phyloP scores from a whole-genome alignment of 139 green algal species.

The Micractinium conductrix region DNA sequence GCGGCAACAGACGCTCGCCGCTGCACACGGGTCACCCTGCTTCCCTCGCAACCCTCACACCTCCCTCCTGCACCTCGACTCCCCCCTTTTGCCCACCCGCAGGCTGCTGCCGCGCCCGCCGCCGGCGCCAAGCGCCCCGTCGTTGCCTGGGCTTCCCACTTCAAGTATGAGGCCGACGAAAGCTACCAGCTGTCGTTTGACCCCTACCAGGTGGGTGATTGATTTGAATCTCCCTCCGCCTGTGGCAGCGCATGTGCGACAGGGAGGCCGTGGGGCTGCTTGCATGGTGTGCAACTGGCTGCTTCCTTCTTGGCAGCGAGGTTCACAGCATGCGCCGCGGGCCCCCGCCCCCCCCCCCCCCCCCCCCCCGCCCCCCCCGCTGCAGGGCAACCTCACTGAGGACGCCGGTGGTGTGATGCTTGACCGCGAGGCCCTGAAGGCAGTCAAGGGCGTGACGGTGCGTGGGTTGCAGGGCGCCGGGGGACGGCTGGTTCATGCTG shows the following conservation, averaged over 20 bases:
- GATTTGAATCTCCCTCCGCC: no score
- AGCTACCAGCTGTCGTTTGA: slow-evolving; percentile 43
- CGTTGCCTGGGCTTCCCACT: slow-evolving; percentile 48
- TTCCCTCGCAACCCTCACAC: no score
- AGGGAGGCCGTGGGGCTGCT: no score
- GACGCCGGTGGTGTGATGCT: slow-evolving; percentile 60
- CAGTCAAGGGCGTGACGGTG: slow-evolving; percentile 13
- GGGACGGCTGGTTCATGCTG: background rate
- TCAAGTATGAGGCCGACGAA: slow-evolving; percentile 21
- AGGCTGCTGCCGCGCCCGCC: background rate
- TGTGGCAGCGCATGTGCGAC: no score
- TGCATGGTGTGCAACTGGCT: no score
- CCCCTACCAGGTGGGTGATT: slow-evolving; percentile 26
- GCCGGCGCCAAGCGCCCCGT: background rate
- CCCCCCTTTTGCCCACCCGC: no score
- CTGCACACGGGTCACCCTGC: background rate
- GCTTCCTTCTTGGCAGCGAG: background rate
- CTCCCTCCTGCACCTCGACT: background rate
- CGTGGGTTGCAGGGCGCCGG: background rate
- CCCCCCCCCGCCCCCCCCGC: no score
- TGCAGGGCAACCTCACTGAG: slow-evolving; percentile 17
- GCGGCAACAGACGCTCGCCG: background rate
- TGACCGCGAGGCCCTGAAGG: slow-evolving; percentile 27
- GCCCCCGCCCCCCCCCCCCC: no score
- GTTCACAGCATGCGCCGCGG: no score